These are phyloP conservation scores for Penicillium freii DNA, from an alignment of 2,329 filamentous ascomycete genomes.

Conservation along the genomic window DNA sequence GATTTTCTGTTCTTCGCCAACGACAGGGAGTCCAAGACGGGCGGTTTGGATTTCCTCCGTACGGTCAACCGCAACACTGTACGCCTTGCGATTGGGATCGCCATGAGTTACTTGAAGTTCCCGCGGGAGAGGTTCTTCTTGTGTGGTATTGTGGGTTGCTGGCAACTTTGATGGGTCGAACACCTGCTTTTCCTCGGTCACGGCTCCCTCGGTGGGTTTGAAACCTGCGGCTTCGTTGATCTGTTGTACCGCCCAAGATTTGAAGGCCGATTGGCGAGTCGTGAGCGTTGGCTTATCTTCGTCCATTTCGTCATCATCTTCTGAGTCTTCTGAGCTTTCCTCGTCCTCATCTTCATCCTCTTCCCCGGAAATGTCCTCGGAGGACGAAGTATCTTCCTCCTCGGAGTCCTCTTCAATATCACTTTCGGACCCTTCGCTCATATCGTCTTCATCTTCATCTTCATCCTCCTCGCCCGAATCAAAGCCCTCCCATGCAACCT, in stretches of 20 bases:
- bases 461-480: constrained; percentile 42
- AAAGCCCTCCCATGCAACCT: constrained; percentile 49
- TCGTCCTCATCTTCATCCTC: constrained; percentile 21
- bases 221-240: constrained; percentile 80
- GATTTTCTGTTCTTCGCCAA: constrained; percentile 92
- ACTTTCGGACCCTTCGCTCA: constrained; percentile 25
- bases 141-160: constrained; percentile 37
- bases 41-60: constrained; percentile 71
- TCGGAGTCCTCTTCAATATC: constrained; percentile 31
- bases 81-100: constrained; percentile 65
- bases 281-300: constrained; percentile 23
- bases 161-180: constrained; percentile 33
- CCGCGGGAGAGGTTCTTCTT: constrained; percentile 41
- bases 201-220: constrained; percentile 46
- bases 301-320: constrained; percentile 23
- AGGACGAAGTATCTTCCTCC: constrained; percentile 22
- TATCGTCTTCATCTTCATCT: constrained; percentile 25
- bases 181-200: constrained; percentile 34
- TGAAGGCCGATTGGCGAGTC: constrained; percentile 68
- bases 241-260: constrained; percentile 85
- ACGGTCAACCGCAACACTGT: constrained; percentile 69
- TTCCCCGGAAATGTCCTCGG: constrained; percentile 7
- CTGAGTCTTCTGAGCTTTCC: constrained; percentile 23
- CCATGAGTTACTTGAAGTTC: constrained; percentile 42
- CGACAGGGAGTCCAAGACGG: constrained; percentile 78